Evolutionary conservation across 441 rosid species (phyloP).

Genomic region (Sinapis alba): DNA sequence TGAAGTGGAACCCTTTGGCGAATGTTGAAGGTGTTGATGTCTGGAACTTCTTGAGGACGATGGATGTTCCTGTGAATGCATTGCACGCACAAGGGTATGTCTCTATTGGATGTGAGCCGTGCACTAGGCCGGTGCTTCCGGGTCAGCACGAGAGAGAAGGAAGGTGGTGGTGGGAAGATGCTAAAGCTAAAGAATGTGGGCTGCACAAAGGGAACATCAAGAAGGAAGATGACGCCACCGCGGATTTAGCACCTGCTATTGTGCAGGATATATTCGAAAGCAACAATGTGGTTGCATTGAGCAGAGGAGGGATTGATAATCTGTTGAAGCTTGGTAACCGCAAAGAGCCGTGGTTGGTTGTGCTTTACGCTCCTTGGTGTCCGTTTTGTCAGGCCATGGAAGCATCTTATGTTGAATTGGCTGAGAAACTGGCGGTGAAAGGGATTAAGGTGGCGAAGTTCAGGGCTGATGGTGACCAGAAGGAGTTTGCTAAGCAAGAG

Average conservation of each 20-base stretch:
- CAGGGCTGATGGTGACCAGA: constrained; percentile 53
- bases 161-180: constrained; percentile 75
- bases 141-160: constrained; percentile 66
- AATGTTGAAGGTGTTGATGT: constrained; percentile 52
- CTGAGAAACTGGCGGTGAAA: constrained; percentile 45
- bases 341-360: constrained; percentile 54
- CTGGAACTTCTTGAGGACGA: constrained; percentile 56
- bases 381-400: constrained; percentile 64
- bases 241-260: constrained; percentile 19
- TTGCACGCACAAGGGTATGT: constrained; percentile 53
- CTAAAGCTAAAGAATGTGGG: constrained; percentile 64
- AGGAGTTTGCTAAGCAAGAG: constrained; percentile 50
- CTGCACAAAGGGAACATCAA: constrained; percentile 57
- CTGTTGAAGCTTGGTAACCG: constrained; percentile 46
- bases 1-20: constrained; percentile 68
- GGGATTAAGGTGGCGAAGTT: constrained; percentile 62
- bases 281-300: constrained; percentile 43
- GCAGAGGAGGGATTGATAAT: constrained; percentile 56
- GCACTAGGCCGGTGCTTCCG: constrained; percentile 57
- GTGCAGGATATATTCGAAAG: constrained; percentile 47
- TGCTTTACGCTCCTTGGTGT: constrained; percentile 66
- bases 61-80: constrained; percentile 57
- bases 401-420: constrained; percentile 49
- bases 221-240: constrained; percentile 27
- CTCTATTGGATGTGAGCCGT: constrained; percentile 63